phyloP scores from a whole-genome alignment of 768 basidiomycete species.

The Trametopsis cervina region DNA sequence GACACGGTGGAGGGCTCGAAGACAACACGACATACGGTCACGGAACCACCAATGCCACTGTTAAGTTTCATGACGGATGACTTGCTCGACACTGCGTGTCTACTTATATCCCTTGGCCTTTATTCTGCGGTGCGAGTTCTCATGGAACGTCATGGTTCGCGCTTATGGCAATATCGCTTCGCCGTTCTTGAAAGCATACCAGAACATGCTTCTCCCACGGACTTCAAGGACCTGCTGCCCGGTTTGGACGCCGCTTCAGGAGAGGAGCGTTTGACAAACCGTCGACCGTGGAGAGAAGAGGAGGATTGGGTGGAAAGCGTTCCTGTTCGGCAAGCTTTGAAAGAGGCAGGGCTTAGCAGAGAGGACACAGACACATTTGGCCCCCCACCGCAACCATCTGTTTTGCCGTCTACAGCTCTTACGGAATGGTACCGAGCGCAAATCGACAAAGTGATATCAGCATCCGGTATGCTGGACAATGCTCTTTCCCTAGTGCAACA shows the following conservation, averaged over 20 bases:
- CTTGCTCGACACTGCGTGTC: constrained; percentile 50
- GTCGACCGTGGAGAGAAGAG: constrained; percentile 42
- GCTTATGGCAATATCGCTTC: constrained; percentile 66
- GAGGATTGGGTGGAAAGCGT: constrained; percentile 53
- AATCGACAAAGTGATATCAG: constrained; percentile 52
- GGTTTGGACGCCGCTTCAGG: constrained; percentile 42
- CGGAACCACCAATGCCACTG: constrained; percentile 44
- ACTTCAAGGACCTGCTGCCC: constrained; percentile 59
- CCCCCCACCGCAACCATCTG: constrained; percentile 16
- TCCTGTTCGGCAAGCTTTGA: constrained; percentile 32
- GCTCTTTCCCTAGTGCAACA: constrained; percentile 81
- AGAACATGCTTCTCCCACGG: constrained; percentile 57
- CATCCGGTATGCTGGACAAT: constrained; percentile 70
- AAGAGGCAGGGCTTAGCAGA: constrained; percentile 23
- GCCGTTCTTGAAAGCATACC: constrained; percentile 69
- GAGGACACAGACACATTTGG: neutral
- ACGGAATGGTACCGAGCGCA: constrained; percentile 69
- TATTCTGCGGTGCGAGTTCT: constrained; percentile 55
- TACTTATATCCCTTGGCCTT: constrained; percentile 57
- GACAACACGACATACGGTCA: constrained; percentile 7
- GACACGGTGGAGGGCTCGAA: constrained; percentile 34
- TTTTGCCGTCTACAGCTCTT: constrained; percentile 44
- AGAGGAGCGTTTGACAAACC: constrained; percentile 30
- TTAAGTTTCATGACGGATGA: constrained; percentile 56
- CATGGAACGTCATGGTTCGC: constrained; percentile 43